Conservation (phyloP, 768 basidiomycete species). For the Pleurotus sapidus region DNA sequence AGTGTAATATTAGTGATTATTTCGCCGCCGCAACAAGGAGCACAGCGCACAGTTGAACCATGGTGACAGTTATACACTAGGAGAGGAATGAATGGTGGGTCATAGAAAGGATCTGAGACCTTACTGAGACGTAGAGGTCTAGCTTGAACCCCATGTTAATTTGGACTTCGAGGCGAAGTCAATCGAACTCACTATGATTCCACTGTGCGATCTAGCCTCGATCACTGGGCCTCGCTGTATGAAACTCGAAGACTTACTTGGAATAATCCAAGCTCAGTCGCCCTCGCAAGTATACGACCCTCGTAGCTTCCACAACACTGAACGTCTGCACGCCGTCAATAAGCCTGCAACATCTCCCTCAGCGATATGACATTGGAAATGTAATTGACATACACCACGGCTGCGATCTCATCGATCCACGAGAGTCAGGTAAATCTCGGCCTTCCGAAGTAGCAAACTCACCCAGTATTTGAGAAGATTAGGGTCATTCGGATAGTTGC, state of each 20-base stretch:
- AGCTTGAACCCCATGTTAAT: neutral
- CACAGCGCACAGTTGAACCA: neutral
- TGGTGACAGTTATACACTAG: slow-evolving; percentile 4
- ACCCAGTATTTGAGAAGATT: neutral
- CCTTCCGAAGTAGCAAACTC: neutral
- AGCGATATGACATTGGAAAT: too few species aligned
- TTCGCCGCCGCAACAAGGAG: neutral
- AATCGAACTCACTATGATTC: neutral
- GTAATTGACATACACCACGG: neutral
- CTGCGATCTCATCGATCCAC: neutral
- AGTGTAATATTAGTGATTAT: neutral
- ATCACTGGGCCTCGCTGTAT: neutral
- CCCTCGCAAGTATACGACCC: neutral
- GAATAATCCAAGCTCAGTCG: neutral
- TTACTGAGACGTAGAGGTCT: slow-evolving; percentile 4
- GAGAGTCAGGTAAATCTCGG: too few species aligned
- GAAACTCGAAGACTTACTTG: neutral
- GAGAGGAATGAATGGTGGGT: neutral
- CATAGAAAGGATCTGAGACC: neutral
- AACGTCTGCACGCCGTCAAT: neutral
- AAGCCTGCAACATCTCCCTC: neutral
- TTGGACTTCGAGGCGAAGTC: too few species aligned
- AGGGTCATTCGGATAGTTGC: neutral
- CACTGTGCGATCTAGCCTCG: neutral
- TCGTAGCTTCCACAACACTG: neutral